Percentiles rank a stretch among this genome's conserved stretches.
Conservation (phyloP, 148 eudicot genomes). For the Spergularia marina region DNA sequence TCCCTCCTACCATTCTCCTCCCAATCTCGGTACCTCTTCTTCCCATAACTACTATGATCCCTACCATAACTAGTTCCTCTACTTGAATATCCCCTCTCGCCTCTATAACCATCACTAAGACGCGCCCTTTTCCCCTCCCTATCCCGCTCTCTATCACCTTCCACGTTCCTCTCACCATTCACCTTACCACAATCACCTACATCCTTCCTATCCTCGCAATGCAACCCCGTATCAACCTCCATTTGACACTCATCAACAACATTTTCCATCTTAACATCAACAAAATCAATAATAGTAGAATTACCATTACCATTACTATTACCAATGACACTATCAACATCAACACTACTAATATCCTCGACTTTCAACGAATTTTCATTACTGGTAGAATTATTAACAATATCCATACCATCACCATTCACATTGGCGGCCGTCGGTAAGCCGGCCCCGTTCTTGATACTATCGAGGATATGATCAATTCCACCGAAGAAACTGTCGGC, state of each 20-base stretch:
- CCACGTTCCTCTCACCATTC: conserved; percentile 10
- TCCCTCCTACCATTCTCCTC: conserved; percentile 20
- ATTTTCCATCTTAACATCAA: not conserved
- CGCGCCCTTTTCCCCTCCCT: conserved; percentile 44
- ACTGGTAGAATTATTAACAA: not conserved
- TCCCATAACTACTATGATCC: conserved; percentile 25
- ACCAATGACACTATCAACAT: not conserved
- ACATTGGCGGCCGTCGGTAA: conserved; percentile 25
- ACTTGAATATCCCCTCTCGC: conserved; percentile 32
- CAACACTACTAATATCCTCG: conserved; percentile 21
- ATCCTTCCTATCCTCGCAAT: conserved; percentile 15
- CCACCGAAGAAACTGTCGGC: conserved; percentile 60
- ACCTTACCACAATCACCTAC: conserved; percentile 8
- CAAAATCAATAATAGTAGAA: too few relatives aligned
- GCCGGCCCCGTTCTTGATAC: conserved; percentile 51
- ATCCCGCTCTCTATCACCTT: conserved; percentile 24
- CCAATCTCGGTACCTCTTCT: conserved; percentile 27
- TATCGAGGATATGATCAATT: conserved; percentile 64
- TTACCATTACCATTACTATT: not conserved
- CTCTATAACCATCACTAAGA: conserved; percentile 31
- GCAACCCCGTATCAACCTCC: conserved; percentile 14
- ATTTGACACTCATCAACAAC: not conserved
- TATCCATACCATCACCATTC: conserved; percentile 18
- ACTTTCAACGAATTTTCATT: conserved; percentile 22
- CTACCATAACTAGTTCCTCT: conserved; percentile 30